Evolutionary conservation across 805 yeast species (phyloP).

Genomic region (Citeromyces matritensis): DNA sequence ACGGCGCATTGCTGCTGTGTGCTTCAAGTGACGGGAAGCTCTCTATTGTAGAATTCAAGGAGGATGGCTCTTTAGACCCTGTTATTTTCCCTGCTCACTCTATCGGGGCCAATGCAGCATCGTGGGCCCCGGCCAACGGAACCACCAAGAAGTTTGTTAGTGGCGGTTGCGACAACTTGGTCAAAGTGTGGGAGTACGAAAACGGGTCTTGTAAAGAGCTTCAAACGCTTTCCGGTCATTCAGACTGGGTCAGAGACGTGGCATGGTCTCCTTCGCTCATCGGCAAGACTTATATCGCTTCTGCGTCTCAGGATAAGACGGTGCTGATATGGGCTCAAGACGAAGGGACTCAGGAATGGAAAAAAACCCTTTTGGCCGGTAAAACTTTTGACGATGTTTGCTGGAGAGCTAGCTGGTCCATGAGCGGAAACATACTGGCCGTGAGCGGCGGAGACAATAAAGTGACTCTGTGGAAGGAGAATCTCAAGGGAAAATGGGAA

Average conservation of each 20-base stretch:
- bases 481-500: slow-evolving; percentile 88
- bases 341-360: slow-evolving; percentile 44
- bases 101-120: slow-evolving; percentile 86
- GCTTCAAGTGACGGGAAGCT: slow-evolving; percentile 90
- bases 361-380: slow-evolving; percentile 53
- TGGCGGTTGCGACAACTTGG: slow-evolving; percentile 91
- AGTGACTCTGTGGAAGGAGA: slow-evolving; percentile 94
- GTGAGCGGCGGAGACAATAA: slow-evolving; percentile 93
- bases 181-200: slow-evolving; percentile 77
- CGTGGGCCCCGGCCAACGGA: slow-evolving; percentile 71
- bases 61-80: slow-evolving; percentile 68
- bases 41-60: slow-evolving; percentile 81
- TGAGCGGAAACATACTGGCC: slow-evolving; percentile 90
- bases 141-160: slow-evolving; percentile 65
- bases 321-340: slow-evolving; percentile 94
- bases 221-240: slow-evolving; percentile 72
- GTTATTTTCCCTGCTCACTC: slow-evolving; percentile 67
- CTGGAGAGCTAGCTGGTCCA: slow-evolving; percentile 97
- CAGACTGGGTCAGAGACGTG: slow-evolving; percentile 98
- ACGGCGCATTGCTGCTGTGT: slow-evolving; percentile 82
- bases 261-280: slow-evolving; percentile 94
- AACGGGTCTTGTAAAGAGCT: slow-evolving; percentile 53
- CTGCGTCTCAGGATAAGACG: slow-evolving; percentile 93
- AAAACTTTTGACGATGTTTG: slow-evolving; percentile 93
- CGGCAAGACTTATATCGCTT: slow-evolving; percentile 79